Evolutionary conservation across 805 yeast species (phyloP).

Genomic region (Metschnikowia gelsemii): DNA sequence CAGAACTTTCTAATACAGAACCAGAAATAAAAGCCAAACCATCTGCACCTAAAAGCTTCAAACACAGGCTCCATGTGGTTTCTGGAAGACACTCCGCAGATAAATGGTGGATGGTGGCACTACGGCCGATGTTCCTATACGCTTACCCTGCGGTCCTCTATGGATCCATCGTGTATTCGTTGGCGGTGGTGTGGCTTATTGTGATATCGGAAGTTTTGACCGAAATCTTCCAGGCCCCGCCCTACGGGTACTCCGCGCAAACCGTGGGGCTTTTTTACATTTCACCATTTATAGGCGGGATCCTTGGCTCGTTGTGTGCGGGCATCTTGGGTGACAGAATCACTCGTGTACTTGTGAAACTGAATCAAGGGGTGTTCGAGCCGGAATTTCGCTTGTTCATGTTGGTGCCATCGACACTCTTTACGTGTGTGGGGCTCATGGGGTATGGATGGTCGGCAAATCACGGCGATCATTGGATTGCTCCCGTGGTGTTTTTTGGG

Average conservation of each 20-base stretch:
- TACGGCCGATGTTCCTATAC: conserved; percentile 53
- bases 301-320: conserved; percentile 53
- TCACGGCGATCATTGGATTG: conserved; percentile 51
- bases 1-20: not conserved
- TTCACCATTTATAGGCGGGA: conserved; percentile 57
- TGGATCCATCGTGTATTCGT: conserved; percentile 51
- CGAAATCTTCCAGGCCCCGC: conserved; percentile 44
- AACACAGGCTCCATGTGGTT: conserved; percentile 38
- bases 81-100: conserved; percentile 52
- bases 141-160: conserved; percentile 52
- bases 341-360: conserved; percentile 44
- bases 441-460: conserved; percentile 64
- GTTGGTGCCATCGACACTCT: conserved; percentile 48
- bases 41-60: conserved; percentile 22
- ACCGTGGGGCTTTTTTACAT: conserved; percentile 54
- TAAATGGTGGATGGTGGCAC: conserved; percentile 53
- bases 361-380: conserved; percentile 56
- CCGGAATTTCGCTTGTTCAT: conserved; percentile 60
- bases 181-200: conserved; percentile 64
- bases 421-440: conserved; percentile 51
- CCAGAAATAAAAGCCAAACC: not conserved
- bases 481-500: conserved; percentile 56
- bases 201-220: conserved; percentile 58
- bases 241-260: conserved; percentile 46
- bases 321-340: conserved; percentile 51